Base-by-base conservation (phyloP, 345 rosid species). In the Cardamine occulta region DNA sequence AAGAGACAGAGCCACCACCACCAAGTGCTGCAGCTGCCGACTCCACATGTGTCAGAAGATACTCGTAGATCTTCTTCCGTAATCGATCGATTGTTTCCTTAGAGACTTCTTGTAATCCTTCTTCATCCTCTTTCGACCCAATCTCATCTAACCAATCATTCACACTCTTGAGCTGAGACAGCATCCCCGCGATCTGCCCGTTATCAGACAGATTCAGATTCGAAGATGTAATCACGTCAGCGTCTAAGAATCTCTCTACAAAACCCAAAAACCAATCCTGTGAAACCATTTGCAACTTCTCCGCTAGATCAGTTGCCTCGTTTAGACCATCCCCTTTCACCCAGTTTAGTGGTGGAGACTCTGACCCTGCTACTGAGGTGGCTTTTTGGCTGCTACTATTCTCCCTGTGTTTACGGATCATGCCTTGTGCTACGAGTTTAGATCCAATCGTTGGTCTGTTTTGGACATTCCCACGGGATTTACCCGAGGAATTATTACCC, bases 21-120 rank as follows among this genome's bases (percentile, higher is more conserved):
- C 96, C 94, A 45, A 93, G 86, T 37, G 97, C 98, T 5, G 96
- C 97, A 19, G 98, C 98, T 11, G 98, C 97, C 2, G 94, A 91
- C 78, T 91, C 98, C 2, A 93, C 97, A 31, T 93, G 97, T 18
- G 93, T 88, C 2, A 93, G 89, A 34, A 93, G 94, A 82, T 93
- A 91, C 66, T 87, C 94, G 4, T 91, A 93, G 11, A 93, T 93
- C 87, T 93, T 93, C 86, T 93, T 91, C 66, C 96, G 71, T 48
- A 93, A 84, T 80, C 93, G 70, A 44, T 88, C 89, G 0, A 88
- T 73, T 1, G 90, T 89, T 81, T 91, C 97, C 7, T 82, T 79
- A 6, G 96, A 81, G 15, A 89, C 83, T 44, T 73, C 77, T 23
- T 87, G 87, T n/a, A 48, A 40, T 31, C 84, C 89, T 40, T 21